Base-by-base conservation (phyloP, 2,329 filamentous ascomycete species). In the Colletotrichum trifolii region DNA sequence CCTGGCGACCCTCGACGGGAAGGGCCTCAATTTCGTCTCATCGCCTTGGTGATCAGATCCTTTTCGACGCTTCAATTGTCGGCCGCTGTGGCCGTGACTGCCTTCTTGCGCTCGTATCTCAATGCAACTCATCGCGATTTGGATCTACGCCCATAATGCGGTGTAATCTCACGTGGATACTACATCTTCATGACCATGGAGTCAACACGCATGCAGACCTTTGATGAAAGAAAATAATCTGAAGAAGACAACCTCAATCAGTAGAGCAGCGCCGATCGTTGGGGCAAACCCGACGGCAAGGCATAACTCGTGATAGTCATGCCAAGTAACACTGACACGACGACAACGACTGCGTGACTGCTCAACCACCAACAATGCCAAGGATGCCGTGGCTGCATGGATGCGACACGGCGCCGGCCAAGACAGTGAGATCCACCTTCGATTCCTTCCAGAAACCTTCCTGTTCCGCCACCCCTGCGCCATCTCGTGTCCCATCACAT, bases 381-480 rank as follows among this genome's bases (percentile, higher is more conserved):
- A 25, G 25, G 25, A 25, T 25, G 6, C 15, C 15, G 40, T 43
- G 13, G 40, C 13, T 43, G 40, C n/a, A n/a, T n/a, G n/a, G n/a
- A n/a, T n/a, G n/a, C n/a, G n/a, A n/a, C n/a, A n/a, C n/a, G n/a
- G n/a, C 13, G 15, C 43, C 5, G 13, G 6, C 12, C 43, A 46
- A 46, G 43, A n/a, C 43, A 15, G 10, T 17, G 15, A 17, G 15
- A 10, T 25, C 52, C 63, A 43, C 58, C 12, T 2, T 39, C 35
- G 47, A 65, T 56, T 62, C 58, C 58, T 65, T 65, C 63, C 46
- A 57, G 63, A 62, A 65, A 46, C 52, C 46, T 65, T 65, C 52
- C 63, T 40, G 13, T 62, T 57, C 42, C 58, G 63, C 63, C 63
- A 65, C 61, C 49, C 55, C 61, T 64, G 55, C 38, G 15, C 55